These are phyloP conservation scores for Globisporangium recalcitrans DNA, from an alignment of 352 stramenopile species.

Conservation along the genomic window DNA sequence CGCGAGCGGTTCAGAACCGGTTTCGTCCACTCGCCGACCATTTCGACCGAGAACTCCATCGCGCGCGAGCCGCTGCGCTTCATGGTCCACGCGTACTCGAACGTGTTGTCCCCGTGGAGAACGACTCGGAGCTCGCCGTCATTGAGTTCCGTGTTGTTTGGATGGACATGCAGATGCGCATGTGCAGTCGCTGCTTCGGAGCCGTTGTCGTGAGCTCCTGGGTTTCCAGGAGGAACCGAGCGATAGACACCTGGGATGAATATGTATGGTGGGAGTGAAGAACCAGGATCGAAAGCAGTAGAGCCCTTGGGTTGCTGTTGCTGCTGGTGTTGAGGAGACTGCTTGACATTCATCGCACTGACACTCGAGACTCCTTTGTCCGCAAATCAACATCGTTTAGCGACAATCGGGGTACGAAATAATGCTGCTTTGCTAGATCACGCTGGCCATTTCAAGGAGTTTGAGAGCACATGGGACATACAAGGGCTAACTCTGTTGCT, in stretches of 20 bases:
- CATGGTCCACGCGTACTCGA: conserved; percentile 75
- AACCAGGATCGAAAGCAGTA: not conserved
- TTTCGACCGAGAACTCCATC: conserved; percentile 73
- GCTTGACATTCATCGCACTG: conserved; percentile 13
- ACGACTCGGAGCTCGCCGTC: conserved; percentile 37
- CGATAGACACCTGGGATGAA: conserved; percentile 65
- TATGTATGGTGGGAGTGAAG: conserved; percentile 23
- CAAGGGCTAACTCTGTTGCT: not conserved
- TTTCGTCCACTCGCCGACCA: conserved; percentile 61
- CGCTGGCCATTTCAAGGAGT: not conserved
- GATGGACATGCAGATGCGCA: not conserved
- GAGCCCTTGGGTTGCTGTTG: not conserved
- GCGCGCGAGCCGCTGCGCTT: conserved; percentile 38
- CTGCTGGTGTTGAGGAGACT: not conserved
- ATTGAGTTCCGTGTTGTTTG: conserved; percentile 18
- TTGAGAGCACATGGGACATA: not conserved
- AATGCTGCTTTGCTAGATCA: not conserved
- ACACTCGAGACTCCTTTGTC: not conserved
- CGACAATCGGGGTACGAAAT: conserved; percentile 5
- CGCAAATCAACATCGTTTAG: not conserved
- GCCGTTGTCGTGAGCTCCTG: not conserved
- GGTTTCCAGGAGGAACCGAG: not conserved
- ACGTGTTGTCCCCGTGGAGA: conserved; percentile 77
- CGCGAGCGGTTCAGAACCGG: conserved; percentile 72
- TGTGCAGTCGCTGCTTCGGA: not conserved